Evolutionary conservation across 208 protist species (phyloP).

Genomic region (Entamoeba histolytica): DNA sequence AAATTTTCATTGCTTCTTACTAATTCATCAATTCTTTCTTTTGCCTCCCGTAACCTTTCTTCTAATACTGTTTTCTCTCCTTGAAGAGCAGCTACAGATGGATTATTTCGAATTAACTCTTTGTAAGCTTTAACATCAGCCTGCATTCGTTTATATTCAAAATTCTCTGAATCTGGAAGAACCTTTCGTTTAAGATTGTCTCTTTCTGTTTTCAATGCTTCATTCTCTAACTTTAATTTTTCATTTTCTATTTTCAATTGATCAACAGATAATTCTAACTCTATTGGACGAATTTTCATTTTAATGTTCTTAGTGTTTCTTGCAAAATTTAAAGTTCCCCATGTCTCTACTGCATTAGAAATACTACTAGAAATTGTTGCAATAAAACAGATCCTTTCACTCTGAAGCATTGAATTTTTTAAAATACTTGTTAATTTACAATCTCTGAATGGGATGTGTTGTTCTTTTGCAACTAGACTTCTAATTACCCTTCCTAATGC

Average conservation of each 20-base stretch:
- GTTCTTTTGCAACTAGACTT: conserved; percentile 38
- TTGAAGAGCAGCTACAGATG: background rate
- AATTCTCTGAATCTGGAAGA: background rate
- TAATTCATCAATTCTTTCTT: background rate
- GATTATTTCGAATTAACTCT: background rate
- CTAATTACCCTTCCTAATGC: conserved; percentile 63
- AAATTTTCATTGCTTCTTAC: background rate
- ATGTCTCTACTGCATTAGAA: background rate
- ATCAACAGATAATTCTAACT: background rate
- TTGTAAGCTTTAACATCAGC: background rate
- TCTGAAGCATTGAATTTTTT: background rate
- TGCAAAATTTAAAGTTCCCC: background rate
- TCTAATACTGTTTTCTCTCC: background rate
- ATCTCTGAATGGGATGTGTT: conserved; percentile 15
- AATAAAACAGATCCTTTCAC: background rate
- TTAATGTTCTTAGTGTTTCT: background rate
- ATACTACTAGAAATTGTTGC: background rate
- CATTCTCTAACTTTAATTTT: background rate
- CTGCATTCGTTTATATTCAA: background rate
- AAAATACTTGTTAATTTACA: conserved; percentile 45
- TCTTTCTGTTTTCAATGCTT: background rate
- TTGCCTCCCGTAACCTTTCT: background rate
- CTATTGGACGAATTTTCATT: background rate
- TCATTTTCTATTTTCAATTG: background rate
- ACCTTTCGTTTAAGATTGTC: background rate